Percentiles rank a stretch among this genome's conserved stretches.
Evolutionary conservation across 2,329 filamentous ascomycete species (phyloP).

Genomic region (Thelonectria discophora): DNA sequence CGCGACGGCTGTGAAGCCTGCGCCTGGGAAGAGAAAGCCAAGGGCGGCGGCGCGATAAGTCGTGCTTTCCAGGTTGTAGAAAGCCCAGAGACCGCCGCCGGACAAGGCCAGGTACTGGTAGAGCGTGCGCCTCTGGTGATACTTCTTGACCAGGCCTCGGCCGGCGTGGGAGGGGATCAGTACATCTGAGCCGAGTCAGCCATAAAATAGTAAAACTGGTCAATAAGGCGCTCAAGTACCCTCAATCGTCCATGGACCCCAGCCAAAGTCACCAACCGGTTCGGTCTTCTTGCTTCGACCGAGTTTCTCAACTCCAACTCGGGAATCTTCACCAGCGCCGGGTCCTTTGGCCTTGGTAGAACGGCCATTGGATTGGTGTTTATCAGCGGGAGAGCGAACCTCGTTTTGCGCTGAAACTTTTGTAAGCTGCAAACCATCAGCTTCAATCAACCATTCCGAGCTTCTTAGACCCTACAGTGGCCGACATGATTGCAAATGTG

Average conservation of each 20-base stretch:
- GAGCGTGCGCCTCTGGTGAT: constrained; percentile 20
- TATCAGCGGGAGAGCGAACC: neutral
- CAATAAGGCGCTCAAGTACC: neutral
- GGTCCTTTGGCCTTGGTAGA: constrained; percentile 6
- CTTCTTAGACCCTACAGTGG: neutral
- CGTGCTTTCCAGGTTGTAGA: constrained; percentile 14
- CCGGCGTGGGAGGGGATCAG: constrained; percentile 19
- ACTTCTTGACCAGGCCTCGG: constrained; percentile 22
- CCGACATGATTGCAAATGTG: constrained; percentile 1
- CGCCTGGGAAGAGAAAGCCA: constrained; percentile 24
- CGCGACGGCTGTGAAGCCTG: constrained; percentile 23
- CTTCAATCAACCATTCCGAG: neutral
- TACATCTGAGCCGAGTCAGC: constrained; percentile 9
- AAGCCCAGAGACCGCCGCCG: constrained; percentile 13
- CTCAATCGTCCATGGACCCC: constrained; percentile 22
- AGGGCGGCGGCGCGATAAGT: constrained; percentile 19
- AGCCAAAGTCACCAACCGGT: constrained; percentile 24
- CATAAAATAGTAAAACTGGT: no score
- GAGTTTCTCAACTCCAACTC: neutral
- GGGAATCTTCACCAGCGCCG: neutral
- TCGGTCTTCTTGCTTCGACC: constrained; percentile 1
- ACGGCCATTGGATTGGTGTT: neutral
- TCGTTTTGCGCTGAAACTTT: constrained; percentile 19
- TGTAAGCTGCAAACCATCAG: constrained; percentile 5
- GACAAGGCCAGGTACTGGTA: constrained; percentile 16